Evolutionary conservation across 2,329 filamentous ascomycete genomes (phyloP).

Genomic region (Hypomyces rosellus): DNA sequence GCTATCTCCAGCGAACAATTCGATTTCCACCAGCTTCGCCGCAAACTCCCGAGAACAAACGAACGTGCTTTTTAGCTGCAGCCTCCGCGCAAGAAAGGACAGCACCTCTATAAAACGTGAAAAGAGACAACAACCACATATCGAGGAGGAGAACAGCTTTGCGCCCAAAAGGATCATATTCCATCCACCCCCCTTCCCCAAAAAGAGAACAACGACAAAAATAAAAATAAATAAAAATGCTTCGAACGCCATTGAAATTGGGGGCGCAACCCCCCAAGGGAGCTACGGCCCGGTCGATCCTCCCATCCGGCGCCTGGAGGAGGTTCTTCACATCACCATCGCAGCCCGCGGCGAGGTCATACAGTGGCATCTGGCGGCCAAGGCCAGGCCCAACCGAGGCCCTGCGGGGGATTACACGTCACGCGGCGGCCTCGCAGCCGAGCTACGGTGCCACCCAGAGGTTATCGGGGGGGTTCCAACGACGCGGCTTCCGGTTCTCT

Average conservation of each 20-base stretch:
- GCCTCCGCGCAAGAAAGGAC: neutral
- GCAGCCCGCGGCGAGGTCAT: conserved; percentile 15
- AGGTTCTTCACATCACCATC: conserved; percentile 24
- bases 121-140: too few relatives aligned
- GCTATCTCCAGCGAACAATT: conserved; percentile 6
- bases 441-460: conserved; percentile 12
- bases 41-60: neutral
- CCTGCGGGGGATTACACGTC: conserved; percentile 1
- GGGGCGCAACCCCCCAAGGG: conserved; percentile 5
- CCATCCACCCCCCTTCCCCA: too few relatives aligned
- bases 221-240: neutral
- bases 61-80: too few relatives aligned
- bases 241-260: neutral
- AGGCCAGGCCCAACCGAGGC: neutral
- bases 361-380: conserved; percentile 3
- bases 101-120: neutral
- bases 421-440: conserved; percentile 8
- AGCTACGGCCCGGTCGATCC: conserved; percentile 14
- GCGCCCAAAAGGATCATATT: too few relatives aligned
- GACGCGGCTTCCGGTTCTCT: conserved; percentile 31
- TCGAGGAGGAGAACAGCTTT: too few relatives aligned
- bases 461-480: conserved; percentile 18
- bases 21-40: conserved; percentile 6
- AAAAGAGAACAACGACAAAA: neutral
- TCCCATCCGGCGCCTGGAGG: conserved; percentile 20